Conservation (phyloP, 495 filamentous ascomycete genomes). For the Xylaria nigripes region DNA sequence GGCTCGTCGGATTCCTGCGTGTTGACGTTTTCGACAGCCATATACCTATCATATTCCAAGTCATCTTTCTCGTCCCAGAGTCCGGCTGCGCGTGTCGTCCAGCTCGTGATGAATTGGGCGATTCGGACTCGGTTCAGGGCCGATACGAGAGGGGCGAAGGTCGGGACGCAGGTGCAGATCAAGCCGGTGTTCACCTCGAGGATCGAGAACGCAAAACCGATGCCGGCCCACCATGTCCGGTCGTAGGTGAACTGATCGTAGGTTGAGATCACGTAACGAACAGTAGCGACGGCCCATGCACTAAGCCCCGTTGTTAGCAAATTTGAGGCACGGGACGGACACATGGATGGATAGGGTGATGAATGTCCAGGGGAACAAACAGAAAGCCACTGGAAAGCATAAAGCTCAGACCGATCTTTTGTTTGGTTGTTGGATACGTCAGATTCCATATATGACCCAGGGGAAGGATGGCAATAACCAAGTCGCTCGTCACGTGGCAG, state of each 20-base stretch:
- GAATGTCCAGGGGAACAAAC: slow-evolving; percentile 10
- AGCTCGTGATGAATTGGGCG: slow-evolving; percentile 6
- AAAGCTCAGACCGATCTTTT: slow-evolving; percentile 27
- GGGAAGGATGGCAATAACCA: slow-evolving; percentile 27
- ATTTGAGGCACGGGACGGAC: background rate
- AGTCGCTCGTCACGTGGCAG: slow-evolving; percentile 22
- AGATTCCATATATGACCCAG: slow-evolving; percentile 23
- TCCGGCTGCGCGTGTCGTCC: slow-evolving; percentile 16
- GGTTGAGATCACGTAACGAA: slow-evolving; percentile 29
- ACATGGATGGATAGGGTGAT: background rate
- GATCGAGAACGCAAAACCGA: slow-evolving; percentile 30
- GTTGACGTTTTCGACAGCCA: background rate
- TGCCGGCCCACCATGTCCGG: slow-evolving; percentile 27
- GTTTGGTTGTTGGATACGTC: slow-evolving; percentile 17
- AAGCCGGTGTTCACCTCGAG: slow-evolving; percentile 40
- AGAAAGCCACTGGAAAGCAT: slow-evolving; percentile 22
- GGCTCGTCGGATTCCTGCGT: background rate
- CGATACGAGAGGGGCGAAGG: slow-evolving; percentile 27
- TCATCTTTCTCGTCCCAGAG: slow-evolving; percentile 12
- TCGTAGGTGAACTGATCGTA: slow-evolving; percentile 27
- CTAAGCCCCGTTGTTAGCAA: slow-evolving; percentile 13
- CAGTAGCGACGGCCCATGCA: slow-evolving; percentile 30
- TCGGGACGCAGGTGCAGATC: slow-evolving; percentile 31
- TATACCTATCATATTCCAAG: background rate
- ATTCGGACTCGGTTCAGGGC: slow-evolving; percentile 10